phyloP scores from a whole-genome alignment of 2,329 filamentous ascomycete genomes.

The Aspergillus sp. region DNA sequence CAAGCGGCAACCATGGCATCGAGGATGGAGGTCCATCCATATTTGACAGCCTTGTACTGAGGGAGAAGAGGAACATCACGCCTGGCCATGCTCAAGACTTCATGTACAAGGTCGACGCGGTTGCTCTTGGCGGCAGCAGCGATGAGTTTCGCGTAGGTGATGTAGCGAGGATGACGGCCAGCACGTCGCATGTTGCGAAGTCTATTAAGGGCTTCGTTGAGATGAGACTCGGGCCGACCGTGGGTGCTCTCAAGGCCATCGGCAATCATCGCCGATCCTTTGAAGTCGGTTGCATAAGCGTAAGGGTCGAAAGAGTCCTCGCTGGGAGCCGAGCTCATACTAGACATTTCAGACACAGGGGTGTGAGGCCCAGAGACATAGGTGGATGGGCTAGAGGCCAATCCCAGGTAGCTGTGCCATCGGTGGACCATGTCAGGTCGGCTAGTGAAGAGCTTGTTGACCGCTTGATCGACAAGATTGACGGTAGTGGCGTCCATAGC shows the following conservation, averaged over 20 bases:
- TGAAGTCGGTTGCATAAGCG: conserved; percentile 85
- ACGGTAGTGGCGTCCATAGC: conserved; percentile 58
- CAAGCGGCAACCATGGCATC: conserved; percentile 96
- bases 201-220: conserved; percentile 77
- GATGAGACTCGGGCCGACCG: conserved; percentile 68
- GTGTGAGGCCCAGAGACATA: conserved; percentile 42
- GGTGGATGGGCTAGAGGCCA: conserved; percentile 47
- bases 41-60: conserved; percentile 83
- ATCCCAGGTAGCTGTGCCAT: conserved; percentile 57
- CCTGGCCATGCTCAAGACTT: conserved; percentile 86
- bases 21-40: conserved; percentile 94
- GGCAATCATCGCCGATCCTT: conserved; percentile 85
- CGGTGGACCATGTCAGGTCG: conserved; percentile 49
- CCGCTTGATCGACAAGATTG: conserved; percentile 57
- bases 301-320: conserved; percentile 92
- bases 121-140: conserved; percentile 81
- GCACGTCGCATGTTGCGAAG: conserved; percentile 92
- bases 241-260: conserved; percentile 82
- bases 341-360: conserved; percentile 47
- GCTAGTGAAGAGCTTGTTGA: conserved; percentile 52
- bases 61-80: conserved; percentile 80
- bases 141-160: conserved; percentile 95
- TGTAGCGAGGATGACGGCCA: conserved; percentile 89
- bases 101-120: conserved; percentile 77
- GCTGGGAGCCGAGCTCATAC: conserved; percentile 59